These are phyloP conservation scores for Theobroma grandiflorum DNA, from an alignment of 441 rosid species.

Conservation along the genomic window DNA sequence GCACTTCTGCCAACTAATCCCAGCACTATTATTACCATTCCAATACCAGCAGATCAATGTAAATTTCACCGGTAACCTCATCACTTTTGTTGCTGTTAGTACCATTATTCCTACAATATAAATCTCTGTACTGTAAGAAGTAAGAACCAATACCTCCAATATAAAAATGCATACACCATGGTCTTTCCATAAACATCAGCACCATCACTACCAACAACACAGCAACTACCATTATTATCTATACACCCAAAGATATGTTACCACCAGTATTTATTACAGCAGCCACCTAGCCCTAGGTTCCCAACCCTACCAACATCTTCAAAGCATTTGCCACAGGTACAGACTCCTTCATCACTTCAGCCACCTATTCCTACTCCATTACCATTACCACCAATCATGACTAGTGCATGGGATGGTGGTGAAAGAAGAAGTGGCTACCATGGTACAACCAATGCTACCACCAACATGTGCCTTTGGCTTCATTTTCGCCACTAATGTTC, in stretches of 20 bases:
- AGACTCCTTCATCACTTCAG: neutral
- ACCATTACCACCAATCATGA: neutral
- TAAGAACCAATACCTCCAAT: neutral
- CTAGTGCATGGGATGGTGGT: neutral
- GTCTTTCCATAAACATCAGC: neutral
- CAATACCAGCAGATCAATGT: neutral
- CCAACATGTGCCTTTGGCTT: neutral
- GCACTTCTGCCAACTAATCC: neutral
- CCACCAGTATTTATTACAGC: neutral
- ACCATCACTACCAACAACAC: neutral
- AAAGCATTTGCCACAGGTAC: neutral
- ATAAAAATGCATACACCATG: neutral
- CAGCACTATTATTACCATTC: neutral
- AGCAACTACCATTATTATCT: neutral
- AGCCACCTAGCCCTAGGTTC: neutral
- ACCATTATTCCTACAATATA: neutral
- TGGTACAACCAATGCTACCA: neutral
- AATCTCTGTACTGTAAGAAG: neutral
- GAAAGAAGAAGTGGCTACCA: neutral
- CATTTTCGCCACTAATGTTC: neutral
- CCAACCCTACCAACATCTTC: neutral
- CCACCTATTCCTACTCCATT: neutral
- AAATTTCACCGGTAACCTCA: neutral
- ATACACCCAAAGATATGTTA: neutral
- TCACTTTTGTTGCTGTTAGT: neutral